A percentile compares a stretch with the other conserved stretches of the same genome.
phyloP scores from a whole-genome alignment of 495 filamentous ascomycete genomes.

The Cenococcum geophilum region DNA sequence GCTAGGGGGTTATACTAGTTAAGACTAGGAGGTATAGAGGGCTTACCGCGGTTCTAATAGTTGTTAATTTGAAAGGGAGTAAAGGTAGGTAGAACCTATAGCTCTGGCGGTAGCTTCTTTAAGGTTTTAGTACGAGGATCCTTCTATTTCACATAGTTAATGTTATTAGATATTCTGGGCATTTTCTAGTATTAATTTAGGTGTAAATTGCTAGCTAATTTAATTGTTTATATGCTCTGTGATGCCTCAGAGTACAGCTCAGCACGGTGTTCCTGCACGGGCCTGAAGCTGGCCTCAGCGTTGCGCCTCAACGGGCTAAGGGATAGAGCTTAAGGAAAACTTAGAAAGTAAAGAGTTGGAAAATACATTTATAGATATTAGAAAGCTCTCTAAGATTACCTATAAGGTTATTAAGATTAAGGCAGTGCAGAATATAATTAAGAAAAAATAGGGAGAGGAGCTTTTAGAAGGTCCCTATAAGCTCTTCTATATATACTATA shows the following conservation, averaged over 20 bases:
- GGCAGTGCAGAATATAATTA: too few relatives aligned
- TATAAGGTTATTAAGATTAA: too few relatives aligned
- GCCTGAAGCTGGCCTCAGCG: too few relatives aligned
- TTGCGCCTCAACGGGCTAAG: not conserved
- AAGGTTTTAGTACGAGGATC: not conserved
- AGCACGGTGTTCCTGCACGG: constrained; percentile 5
- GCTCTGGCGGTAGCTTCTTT: constrained; percentile 3
- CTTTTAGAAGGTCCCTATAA: too few relatives aligned
- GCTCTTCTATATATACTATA: too few relatives aligned
- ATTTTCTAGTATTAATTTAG: not conserved
- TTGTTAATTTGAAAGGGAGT: not conserved
- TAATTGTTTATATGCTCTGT: not conserved
- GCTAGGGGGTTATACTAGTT: too few relatives aligned
- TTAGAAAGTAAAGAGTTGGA: too few relatives aligned
- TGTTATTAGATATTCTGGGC: not conserved
- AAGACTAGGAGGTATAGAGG: not conserved
- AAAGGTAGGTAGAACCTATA: not conserved
- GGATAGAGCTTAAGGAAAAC: too few relatives aligned
- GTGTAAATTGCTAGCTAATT: too few relatives aligned
- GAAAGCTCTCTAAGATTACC: too few relatives aligned
- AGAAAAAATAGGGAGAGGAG: too few relatives aligned
- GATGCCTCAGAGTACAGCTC: not conserved
- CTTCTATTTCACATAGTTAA: constrained; percentile 3
- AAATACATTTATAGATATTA: too few relatives aligned
- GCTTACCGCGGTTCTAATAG: not conserved